These are phyloP conservation scores for Penicillium odoratum DNA, from an alignment of 495 filamentous ascomycete genomes.

Conservation along the genomic window DNA sequence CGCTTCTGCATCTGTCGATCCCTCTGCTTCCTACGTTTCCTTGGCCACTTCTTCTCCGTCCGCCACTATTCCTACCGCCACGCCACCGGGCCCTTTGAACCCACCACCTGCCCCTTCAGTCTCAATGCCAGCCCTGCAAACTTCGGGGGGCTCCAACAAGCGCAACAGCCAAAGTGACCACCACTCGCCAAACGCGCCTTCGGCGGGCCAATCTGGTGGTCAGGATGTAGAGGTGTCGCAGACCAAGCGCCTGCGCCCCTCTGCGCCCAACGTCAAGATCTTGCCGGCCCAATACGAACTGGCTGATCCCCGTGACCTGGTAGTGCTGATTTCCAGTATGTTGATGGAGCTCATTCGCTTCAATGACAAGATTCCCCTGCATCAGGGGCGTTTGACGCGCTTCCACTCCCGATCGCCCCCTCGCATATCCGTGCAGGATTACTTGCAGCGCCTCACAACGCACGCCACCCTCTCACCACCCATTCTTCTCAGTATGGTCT, in stretches of 20 bases:
- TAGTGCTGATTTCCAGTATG: slow-evolving; percentile 91
- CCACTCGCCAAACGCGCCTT: slow-evolving; percentile 33
- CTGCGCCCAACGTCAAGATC: slow-evolving; percentile 62
- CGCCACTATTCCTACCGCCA: slow-evolving; percentile 16
- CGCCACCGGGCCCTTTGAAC: slow-evolving; percentile 23
- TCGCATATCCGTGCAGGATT: slow-evolving; percentile 89
- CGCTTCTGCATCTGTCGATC: slow-evolving; percentile 42
- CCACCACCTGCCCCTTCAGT: slow-evolving; percentile 30
- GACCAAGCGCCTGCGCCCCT: slow-evolving; percentile 52
- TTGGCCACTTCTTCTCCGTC: slow-evolving; percentile 22
- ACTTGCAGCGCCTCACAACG: slow-evolving; percentile 86
- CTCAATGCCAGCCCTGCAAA: slow-evolving; percentile 39
- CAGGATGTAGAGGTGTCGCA: slow-evolving; percentile 52
- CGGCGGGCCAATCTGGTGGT: slow-evolving; percentile 35
- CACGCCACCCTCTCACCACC: slow-evolving; percentile 93
- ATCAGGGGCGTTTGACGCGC: slow-evolving; percentile 79
- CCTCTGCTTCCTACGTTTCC: slow-evolving; percentile 19
- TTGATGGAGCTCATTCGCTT: slow-evolving; percentile 88
- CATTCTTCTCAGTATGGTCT: slow-evolving; percentile 98
- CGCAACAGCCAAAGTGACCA: slow-evolving; percentile 39
- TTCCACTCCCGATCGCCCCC: slow-evolving; percentile 96
- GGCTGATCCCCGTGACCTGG: slow-evolving; percentile 79
- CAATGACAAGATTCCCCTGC: slow-evolving; percentile 85
- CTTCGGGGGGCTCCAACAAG: slow-evolving; percentile 42
- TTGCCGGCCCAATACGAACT: slow-evolving; percentile 76